phyloP scores from a whole-genome alignment of 2,329 filamentous ascomycete species.

The Ceratocystis eucalypticola region DNA sequence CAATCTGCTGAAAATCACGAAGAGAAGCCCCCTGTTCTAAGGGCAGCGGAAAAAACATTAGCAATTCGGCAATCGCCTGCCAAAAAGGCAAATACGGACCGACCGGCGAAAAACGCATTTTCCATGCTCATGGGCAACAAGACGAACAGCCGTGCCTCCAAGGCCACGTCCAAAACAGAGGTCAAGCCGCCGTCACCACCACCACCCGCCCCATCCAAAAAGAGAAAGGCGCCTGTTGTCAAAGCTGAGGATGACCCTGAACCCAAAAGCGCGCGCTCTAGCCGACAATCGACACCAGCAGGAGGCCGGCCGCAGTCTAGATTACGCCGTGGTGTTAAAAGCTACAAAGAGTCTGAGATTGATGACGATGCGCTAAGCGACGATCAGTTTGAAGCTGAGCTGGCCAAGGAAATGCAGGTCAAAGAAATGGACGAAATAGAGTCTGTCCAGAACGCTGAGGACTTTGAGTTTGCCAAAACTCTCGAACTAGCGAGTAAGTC shows the following conservation, averaged over 20 bases:
- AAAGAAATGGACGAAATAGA: conserved; percentile 46
- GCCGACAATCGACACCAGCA: conserved; percentile 58
- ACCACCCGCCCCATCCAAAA: conserved; percentile 20
- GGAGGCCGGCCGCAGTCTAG: conserved; percentile 39
- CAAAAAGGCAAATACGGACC: conserved; percentile 17
- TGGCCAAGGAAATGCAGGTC: conserved; percentile 48
- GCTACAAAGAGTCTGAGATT: conserved; percentile 38
- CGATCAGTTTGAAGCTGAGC: conserved; percentile 65
- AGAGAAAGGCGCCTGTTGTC: conserved; percentile 24
- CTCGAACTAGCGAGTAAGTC: conserved; percentile 61
- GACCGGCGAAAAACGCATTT: conserved; percentile 34
- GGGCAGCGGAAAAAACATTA: background rate
- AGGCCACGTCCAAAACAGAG: background rate
- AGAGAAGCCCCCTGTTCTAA: background rate
- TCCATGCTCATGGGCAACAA: conserved; percentile 37
- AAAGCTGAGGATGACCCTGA: conserved; percentile 25
- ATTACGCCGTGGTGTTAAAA: conserved; percentile 5
- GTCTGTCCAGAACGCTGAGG: conserved; percentile 10
- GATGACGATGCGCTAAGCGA: conserved; percentile 58
- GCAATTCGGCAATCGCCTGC: conserved; percentile 5
- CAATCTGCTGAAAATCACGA: background rate
- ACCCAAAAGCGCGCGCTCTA: conserved; percentile 62
- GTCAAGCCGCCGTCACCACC: background rate
- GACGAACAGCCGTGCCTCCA: background rate
- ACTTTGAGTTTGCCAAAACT: conserved; percentile 40